Percentiles rank a stretch among this genome's conserved stretches.
Evolutionary conservation across 352 stramenopile genomes (phyloP).

Genomic region (Phytophthora europaea): DNA sequence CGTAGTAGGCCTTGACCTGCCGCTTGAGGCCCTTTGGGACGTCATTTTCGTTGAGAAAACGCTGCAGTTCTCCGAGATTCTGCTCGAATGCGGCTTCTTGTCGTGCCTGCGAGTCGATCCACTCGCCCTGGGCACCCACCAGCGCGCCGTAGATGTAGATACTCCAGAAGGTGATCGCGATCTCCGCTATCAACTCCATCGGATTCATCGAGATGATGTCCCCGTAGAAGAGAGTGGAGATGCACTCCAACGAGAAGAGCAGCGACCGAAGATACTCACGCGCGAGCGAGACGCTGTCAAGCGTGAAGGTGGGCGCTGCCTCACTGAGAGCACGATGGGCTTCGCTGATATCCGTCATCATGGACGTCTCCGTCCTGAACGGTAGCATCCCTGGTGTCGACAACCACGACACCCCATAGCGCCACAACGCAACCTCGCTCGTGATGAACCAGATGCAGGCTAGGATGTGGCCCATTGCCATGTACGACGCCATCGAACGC

Average conservation of each 20-base stretch:
- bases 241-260: slow-evolving; percentile 67
- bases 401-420: slow-evolving; percentile 67
- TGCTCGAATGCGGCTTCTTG: slow-evolving; percentile 68
- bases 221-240: slow-evolving; percentile 62
- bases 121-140: slow-evolving; percentile 50
- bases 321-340: slow-evolving; percentile 5
- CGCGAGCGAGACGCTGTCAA: slow-evolving; percentile 42
- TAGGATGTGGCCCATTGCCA: slow-evolving; percentile 66
- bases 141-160: slow-evolving; percentile 69
- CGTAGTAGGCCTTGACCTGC: slow-evolving; percentile 78
- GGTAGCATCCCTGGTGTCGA: slow-evolving; percentile 61
- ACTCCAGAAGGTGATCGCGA: slow-evolving; percentile 57
- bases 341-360: slow-evolving; percentile 3
- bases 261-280: slow-evolving; percentile 73
- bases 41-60: slow-evolving; percentile 69
- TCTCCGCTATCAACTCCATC: slow-evolving; percentile 62
- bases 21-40: slow-evolving; percentile 68
- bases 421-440: slow-evolving; percentile 45
- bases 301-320: slow-evolving; percentile 13
- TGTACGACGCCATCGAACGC: slow-evolving; percentile 50
- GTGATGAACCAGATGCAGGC: slow-evolving; percentile 64
- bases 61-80: slow-evolving; percentile 65
- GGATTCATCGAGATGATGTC: slow-evolving; percentile 65
- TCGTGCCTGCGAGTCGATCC: slow-evolving; percentile 51
- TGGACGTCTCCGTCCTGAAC: not conserved